Base-by-base conservation (phyloP, 306 rosid species). In the Quercus glauca region DNA sequence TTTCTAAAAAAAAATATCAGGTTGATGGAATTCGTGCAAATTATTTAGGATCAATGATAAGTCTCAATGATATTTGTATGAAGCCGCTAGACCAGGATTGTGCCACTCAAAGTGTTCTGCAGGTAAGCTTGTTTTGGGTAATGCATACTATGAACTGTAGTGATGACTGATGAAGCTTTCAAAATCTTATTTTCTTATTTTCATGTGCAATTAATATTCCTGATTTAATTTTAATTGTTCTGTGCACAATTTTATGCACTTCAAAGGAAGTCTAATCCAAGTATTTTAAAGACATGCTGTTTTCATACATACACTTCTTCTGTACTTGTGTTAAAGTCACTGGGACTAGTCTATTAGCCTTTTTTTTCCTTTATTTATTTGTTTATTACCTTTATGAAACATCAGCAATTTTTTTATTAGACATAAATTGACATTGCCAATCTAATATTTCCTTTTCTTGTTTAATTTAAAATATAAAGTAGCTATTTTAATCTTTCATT, bases 71-170 rank as follows among this genome's bases (percentile, higher is more conserved):
- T 82, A 95, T 95, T 72, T 95, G 99, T 91, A 56, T 95, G 97
- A 95, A 95, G 89, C 99, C 99, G 76, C 85, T 95, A 75, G 98
- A 95, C 85, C 87, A 82, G 80, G 91, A 93, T 75, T 95, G 99
- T 83, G 98, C 99, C 76, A 90, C 94, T 51, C 99, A 93, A 84
- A 95, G 94, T 85, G 88, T 95, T 76, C 82, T 95, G 69, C 99
- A 95, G 97, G 99, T 95, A 76, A 53, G 83, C 55, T 80, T 82
- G 73, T 59, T 78, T 76, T 82, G 28, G 74, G 61, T 41, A 60
- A n/a, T 29, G 35, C 13, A n/a, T 45, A 29, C 57, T 81, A 65
- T 15, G 55, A 29, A 74, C 21, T 51, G 71, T 76, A 74, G 35
- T 76, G 67, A 31, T 33, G 17, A 74, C 45, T 73, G 67, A 31